These are phyloP conservation scores for Cryptococcus jaspeensis DNA, from an alignment of 1,284 basidiomycete genomes.

Conservation along the genomic window DNA sequence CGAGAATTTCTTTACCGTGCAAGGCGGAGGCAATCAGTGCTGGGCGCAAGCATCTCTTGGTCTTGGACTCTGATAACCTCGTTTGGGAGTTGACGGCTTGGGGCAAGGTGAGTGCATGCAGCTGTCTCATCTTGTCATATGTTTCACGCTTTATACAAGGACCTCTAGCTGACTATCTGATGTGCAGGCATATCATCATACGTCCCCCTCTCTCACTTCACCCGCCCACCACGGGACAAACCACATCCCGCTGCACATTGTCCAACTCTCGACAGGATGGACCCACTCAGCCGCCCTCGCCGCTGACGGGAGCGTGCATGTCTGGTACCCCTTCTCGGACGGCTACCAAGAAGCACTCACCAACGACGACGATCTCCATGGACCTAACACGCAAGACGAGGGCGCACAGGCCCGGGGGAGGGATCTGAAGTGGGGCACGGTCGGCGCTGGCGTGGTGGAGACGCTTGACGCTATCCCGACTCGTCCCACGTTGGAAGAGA, in stretches of 20 bases:
- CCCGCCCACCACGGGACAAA: conserved; percentile 29
- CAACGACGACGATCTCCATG: conserved; percentile 49
- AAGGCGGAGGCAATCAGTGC: conserved; percentile 31
- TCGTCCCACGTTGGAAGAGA: conserved; percentile 53
- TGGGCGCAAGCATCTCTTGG: conserved; percentile 38
- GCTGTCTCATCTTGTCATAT: not conserved
- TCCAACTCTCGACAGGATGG: conserved; percentile 77
- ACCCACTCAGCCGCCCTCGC: conserved; percentile 67
- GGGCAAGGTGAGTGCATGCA: conserved; percentile 30
- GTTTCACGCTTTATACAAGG: not conserved
- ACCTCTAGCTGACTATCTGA: not conserved
- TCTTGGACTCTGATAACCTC: conserved; percentile 46
- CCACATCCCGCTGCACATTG: conserved; percentile 30
- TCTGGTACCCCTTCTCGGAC: conserved; percentile 65
- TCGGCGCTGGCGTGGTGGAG: conserved; percentile 24
- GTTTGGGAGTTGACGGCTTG: conserved; percentile 46
- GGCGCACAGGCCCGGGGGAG: conserved; percentile 48
- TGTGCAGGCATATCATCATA: conserved; percentile 42
- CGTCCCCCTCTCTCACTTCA: conserved; percentile 30
- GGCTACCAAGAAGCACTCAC: conserved; percentile 40
- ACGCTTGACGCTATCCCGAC: conserved; percentile 25
- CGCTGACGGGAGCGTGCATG: conserved; percentile 65
- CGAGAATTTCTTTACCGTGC: conserved; percentile 39
- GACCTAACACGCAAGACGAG: conserved; percentile 13
- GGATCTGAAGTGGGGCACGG: conserved; percentile 36